These are phyloP conservation scores for Vitis rupestris DNA, from an alignment of 164 flowering plant genomes.

Conservation along the genomic window DNA sequence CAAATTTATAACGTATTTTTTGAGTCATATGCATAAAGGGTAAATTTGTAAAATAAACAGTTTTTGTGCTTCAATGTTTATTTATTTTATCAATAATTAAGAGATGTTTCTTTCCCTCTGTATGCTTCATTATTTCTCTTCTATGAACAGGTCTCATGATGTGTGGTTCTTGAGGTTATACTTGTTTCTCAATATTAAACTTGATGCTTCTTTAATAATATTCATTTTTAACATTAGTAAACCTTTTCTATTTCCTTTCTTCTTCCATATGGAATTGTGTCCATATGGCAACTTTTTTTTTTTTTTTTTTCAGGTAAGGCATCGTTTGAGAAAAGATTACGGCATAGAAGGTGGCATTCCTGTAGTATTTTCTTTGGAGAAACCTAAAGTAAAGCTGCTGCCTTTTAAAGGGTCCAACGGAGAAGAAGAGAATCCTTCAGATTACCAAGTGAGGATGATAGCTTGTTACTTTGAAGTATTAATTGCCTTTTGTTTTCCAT, in stretches of 20 bases:
- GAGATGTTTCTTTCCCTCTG: too few relatives aligned
- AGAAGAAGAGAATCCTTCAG: constrained; percentile 86
- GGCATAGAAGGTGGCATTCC: constrained; percentile 98
- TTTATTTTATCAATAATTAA: too few relatives aligned
- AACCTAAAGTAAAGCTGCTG: constrained; percentile 90
- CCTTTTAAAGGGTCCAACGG: constrained; percentile 84
- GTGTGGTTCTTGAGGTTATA: too few relatives aligned
- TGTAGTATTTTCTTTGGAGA: constrained; percentile 91
- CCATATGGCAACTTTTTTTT: neutral
- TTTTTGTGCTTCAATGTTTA: too few relatives aligned
- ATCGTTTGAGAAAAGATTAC: constrained; percentile 70
- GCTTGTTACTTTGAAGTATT: neutral
- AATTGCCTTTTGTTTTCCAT: neutral
- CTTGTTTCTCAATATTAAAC: too few relatives aligned
- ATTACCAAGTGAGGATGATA: constrained; percentile 72
- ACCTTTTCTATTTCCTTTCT: neutral
- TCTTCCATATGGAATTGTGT: neutral
- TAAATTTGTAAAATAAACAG: too few relatives aligned
- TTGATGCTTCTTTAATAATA: too few relatives aligned
- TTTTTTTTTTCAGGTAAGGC: constrained; percentile 61
- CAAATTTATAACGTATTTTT: too few relatives aligned
- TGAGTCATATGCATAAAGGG: too few relatives aligned
- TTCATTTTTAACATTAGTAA: too few relatives aligned
- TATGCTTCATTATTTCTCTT: too few relatives aligned
- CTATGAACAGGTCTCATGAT: too few relatives aligned